Evolutionary conservation across 352 stramenopile genomes (phyloP), one percentile per base, ranked within the genome.

Genomic region (Phytophthora palmivora): DNA sequence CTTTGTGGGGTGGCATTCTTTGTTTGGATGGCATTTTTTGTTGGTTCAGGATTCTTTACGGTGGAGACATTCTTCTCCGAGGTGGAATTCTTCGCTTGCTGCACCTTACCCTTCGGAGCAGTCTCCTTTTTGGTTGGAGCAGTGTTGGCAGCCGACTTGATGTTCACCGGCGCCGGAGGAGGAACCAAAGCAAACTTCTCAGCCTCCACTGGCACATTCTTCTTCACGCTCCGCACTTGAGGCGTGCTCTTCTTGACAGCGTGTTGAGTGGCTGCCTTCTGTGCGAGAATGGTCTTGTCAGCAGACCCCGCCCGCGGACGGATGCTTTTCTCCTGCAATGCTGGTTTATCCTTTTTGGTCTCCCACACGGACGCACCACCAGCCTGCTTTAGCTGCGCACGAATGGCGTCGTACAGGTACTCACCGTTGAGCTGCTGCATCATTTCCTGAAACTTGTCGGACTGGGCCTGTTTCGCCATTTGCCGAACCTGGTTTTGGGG

Each of bases 391-490:
- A 70, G 3, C 16, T 52, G 47, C 9, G 55, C 52, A 2, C 55
- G 62, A 12, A 70, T 70, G 2, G 37, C 36, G 24, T 70, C 56
- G 42, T 70, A 70, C 11, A 70, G 18, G n/a, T 66, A 26, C 9
- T 58, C 33, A 3, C 62, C 62, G 6, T 42, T 28, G 4, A 65
- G 45, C 34, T 70, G 54, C 33, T 51, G 22, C 54, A 65, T 70
- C 19, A 54, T 30, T 9, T 66, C 56, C 43, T 70, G 55, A 30
- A 70, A 70, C 48, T 58, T 57, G 18, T 48, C 32, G 15, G 62
- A 70, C 48, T 70, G 62, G 14, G 43, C 22, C 33, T 66, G 41
- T 26, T 50, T 55, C 5, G 37, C 28, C 54, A 70, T 66, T 16
- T 59, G 47, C 16, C 36, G 41, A 0, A 70, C 15, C 18, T 44